Evolutionary conservation across 805 yeast species (phyloP), one percentile per base, ranked within the genome.

Genomic region (Candida chilensis): DNA sequence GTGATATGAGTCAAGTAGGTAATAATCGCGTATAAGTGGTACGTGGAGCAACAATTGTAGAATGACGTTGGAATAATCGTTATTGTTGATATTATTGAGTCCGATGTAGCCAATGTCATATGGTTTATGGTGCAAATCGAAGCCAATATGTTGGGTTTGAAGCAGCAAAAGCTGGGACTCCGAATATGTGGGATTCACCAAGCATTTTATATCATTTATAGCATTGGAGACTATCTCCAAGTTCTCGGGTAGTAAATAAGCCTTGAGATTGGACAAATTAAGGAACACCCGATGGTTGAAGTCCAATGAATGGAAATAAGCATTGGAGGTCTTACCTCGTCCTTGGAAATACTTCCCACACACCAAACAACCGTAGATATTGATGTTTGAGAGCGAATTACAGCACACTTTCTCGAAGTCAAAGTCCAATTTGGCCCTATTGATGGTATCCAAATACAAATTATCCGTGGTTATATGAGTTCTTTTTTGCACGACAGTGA

Each of bases 321-420:
- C 87, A 15, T 76, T 76, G 1, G 88, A 71, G n/a, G 67, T 48
- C 33, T 52, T 57, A 1, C 74, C 68, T 16, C 86, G 60, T 1
- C 94, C 94, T 40, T 75, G 78, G 31, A 73, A 67, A 50, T 74
- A 84, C 42, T 70, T 76, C 20, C 88, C 90, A 52, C 94, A 84
- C 0, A 65, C 66, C 14, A 84, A 52, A 45, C 94, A 84, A 19
- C 83, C 74, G 42, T 82, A 80, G 1, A 83, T 68, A 41, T 80
- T 78, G 14, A 67, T 55, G 22, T 60, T 66, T 1, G 84, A 64
- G 15, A 82, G 55, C 0, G 86, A 68, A 0, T 78, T 69, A 26
- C 73, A 63, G 49, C 94, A 84, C 2, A 71, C 50, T 43, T 74
- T 75, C 27, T 78, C 85, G 30, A 69, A 65, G 46, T 82, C 94